Evolutionary conservation across 768 basidiomycete species (phyloP).

Genomic region (Neoboletus subvelutipes): DNA sequence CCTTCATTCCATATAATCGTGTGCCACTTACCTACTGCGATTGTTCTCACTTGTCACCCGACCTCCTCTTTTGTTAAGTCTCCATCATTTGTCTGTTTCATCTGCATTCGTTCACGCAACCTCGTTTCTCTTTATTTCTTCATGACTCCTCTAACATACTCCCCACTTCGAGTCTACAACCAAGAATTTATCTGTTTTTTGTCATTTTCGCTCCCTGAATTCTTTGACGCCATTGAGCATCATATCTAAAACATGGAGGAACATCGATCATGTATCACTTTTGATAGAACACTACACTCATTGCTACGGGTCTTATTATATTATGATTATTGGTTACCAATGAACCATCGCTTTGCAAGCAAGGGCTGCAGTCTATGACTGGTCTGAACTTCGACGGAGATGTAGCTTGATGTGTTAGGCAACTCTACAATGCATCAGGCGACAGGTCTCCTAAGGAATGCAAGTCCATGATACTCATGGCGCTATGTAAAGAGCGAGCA

Average conservation of each 20-base stretch:
- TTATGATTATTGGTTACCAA: slow-evolving; percentile 25
- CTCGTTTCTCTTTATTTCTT: slow-evolving; percentile 3
- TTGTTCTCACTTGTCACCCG: slow-evolving; percentile 10
- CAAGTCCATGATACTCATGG: slow-evolving; percentile 53
- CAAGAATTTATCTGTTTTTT: slow-evolving; percentile 5
- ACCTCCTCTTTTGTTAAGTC: slow-evolving; percentile 12
- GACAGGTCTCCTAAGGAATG: slow-evolving; percentile 68
- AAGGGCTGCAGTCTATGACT: background rate
- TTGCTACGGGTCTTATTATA: slow-evolving; percentile 33
- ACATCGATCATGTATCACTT: slow-evolving; percentile 36
- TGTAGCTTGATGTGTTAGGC: background rate
- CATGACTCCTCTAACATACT: slow-evolving; percentile 21
- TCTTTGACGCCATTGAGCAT: slow-evolving; percentile 21
- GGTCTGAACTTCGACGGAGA: background rate
- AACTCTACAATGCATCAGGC: slow-evolving; percentile 59
- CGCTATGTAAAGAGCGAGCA: slow-evolving; percentile 58
- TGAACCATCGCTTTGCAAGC: background rate
- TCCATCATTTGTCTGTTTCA: slow-evolving; percentile 13
- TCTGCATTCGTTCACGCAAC: slow-evolving; percentile 25
- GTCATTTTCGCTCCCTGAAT: slow-evolving; percentile 14
- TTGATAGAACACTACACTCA: slow-evolving; percentile 38
- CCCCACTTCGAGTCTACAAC: slow-evolving; percentile 2
- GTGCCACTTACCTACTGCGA: slow-evolving; percentile 6
- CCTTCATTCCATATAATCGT: background rate
- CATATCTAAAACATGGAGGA: slow-evolving; percentile 36